Evolutionary conservation across 768 basidiomycete species (phyloP), one percentile per base, ranked within the genome.

Genomic region (Sutorius australiensis): DNA sequence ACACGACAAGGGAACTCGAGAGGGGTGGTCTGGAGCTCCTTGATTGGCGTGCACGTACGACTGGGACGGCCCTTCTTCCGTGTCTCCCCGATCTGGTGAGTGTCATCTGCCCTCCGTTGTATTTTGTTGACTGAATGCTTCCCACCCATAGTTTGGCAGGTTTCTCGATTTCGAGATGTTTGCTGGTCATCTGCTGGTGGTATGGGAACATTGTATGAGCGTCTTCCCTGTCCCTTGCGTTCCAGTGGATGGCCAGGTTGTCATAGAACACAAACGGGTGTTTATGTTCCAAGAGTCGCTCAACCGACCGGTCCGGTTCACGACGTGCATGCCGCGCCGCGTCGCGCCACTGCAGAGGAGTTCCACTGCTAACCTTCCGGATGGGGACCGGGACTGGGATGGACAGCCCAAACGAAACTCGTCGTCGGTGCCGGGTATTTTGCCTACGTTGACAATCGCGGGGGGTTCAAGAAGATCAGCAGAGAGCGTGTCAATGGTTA

Each of bases 151-250:
- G 66, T 68, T 58, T 55, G 66, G 66, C 3, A 0, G 10, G 7
- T 67, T 61, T 53, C 55, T 68, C 24, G 61, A 66, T 36, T 67
- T 68, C 16, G 51, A 54, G 33, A 50, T 61, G 41, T 68, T 67
- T 39, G 34, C 57, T 0, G 59, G 39, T 1, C 59, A 66, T 48
- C 11, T 67, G 1, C 47, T 68, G 54, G 55, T 66, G 12, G 58
- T 61, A 51, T 70, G 68, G 68, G 68, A 67, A 51, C 40, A 32
- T 31, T 58, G 61, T 30, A 48, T 66, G 45, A 66, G 66, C 48
- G 66, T 68, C 9, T 67, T 66, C 19, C 53, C 59, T 0, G 16
- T 67, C 6, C 68, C 66, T 1, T 30, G 10, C 2, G 30, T 67
- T 32, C 68, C 68, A 8, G 51, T 36, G 6, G 57, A 61, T 3